Base-by-base conservation (phyloP, 805 yeast genomes). In the Saccharomycopsis fibuligera region DNA sequence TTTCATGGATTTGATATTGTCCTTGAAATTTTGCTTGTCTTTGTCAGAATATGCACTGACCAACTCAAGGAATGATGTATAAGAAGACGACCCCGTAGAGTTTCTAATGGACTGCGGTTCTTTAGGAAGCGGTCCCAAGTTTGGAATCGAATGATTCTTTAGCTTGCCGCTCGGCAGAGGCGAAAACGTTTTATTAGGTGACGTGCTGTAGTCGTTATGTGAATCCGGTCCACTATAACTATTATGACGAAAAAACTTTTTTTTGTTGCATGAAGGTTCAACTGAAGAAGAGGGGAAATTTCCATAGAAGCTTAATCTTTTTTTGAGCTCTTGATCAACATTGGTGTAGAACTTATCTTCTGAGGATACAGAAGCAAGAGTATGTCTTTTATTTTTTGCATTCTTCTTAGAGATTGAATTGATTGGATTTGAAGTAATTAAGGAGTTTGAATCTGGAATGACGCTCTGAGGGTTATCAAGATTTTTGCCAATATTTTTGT, bases 141-240 rank as follows among this genome's bases (percentile, higher is more conserved):
- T 33, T 12, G 37, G 17, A 33, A 33, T 33, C 8, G 37, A 33
- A n/a, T 33, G 19, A 16, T n/a, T 33, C n/a, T 33, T 33, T 8
- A 10, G 6, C n/a, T 33, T 33, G 14, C 19, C 19, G 19, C 19
- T 33, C 6, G 37, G 12, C 37, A 9, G 37, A 33, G 19, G 19
- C 12, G 12, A 8, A 8, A 12, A 8, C 12, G 31, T 27, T 8
- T 12, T 27, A 8, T 12, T 27, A 8, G 31, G 8, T 27, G 12
- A 27, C 12, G 31, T 27, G n/a, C 6, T 33, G 5, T 8, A 9
- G 37, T 33, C 5, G 9, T 12, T 5, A n/a, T n/a, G 37, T 9
- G 41, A 37, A 37, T 8, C 35, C n/a, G 44, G 44, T 6, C 36
- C 44, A 30, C 36, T 41, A 19, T 38, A 45, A 23, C 44, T 45